These are phyloP conservation scores for Termitomyces sp. DNA, from an alignment of 768 basidiomycete species.

Conservation along the genomic window DNA sequence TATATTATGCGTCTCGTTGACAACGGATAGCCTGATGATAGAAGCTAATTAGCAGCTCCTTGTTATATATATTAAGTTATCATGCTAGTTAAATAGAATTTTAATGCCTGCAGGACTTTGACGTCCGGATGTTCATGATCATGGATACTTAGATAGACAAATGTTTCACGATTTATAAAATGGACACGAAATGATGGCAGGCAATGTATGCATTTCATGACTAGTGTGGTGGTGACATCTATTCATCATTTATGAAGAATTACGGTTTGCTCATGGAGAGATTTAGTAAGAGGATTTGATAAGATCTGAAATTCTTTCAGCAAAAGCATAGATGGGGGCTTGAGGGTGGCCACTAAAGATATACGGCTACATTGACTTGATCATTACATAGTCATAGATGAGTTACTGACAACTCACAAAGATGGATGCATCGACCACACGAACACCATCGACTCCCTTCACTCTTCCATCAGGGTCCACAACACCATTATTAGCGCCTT, in stretches of 20 bases:
- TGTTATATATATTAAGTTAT: no score
- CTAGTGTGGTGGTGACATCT: neutral
- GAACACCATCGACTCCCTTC: conserved; percentile 22
- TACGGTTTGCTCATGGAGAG: neutral
- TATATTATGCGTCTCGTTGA: no score
- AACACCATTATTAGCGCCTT: conserved; percentile 19
- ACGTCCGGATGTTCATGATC: no score
- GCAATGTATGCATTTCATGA: no score
- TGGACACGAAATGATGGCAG: no score
- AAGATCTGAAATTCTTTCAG: conserved; percentile 14
- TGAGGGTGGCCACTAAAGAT: conserved; percentile 8
- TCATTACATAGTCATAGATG: neutral
- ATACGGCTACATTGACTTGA: neutral
- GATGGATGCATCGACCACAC: conserved; percentile 28
- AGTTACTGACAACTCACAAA: conserved; percentile 14
- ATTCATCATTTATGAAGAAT: neutral
- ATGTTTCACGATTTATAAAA: no score
- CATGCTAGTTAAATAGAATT: no score
- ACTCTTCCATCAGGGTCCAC: conserved; percentile 24
- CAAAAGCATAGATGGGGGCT: conserved; percentile 11
- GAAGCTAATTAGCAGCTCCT: no score
- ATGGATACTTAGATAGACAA: no score
- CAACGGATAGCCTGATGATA: no score
- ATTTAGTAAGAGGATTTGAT: conserved; percentile 9
- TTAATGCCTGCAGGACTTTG: no score